Conservation (phyloP, 2,329 filamentous ascomycete species). For the Colletotrichum lupini region DNA sequence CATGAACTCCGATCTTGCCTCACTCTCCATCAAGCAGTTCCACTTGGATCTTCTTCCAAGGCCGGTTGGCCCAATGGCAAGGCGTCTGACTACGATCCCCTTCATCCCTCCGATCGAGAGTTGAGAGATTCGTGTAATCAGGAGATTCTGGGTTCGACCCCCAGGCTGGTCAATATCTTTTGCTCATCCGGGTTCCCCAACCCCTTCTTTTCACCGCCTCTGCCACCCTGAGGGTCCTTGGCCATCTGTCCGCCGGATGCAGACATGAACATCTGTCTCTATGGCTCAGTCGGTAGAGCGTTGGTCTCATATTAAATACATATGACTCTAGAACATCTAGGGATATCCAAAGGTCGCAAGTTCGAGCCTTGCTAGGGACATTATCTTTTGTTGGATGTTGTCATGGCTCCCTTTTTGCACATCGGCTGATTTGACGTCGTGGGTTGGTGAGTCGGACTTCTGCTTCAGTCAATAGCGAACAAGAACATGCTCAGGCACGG, state of each 20-base stretch:
- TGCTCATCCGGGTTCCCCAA: neutral
- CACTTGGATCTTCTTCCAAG: neutral
- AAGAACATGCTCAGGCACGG: too few species aligned
- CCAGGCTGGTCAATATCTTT: conserved; percentile 33
- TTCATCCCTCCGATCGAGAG: neutral
- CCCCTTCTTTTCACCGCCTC: neutral
- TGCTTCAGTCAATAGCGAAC: too few species aligned
- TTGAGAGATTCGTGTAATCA: conserved; percentile 12
- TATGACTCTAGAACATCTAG: conserved; percentile 4
- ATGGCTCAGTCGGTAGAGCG: conserved; percentile 18
- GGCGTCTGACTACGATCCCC: conserved; percentile 54
- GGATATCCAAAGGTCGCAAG: conserved; percentile 28
- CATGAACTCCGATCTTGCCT: neutral
- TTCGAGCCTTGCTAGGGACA: conserved; percentile 27
- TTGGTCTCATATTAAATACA: neutral
- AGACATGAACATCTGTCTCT: neutral
- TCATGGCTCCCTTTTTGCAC: neutral
- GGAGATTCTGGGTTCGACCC: conserved; percentile 37
- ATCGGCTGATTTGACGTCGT: neutral
- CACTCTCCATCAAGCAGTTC: neutral
- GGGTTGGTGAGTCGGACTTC: too few species aligned
- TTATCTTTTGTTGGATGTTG: neutral
- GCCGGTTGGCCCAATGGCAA: conserved; percentile 51
- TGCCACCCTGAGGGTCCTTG: neutral
- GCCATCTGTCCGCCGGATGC: rapidly evolving